Base-by-base conservation (phyloP, 139 green algal genomes). In the Chlamydomonas sp. region DNA sequence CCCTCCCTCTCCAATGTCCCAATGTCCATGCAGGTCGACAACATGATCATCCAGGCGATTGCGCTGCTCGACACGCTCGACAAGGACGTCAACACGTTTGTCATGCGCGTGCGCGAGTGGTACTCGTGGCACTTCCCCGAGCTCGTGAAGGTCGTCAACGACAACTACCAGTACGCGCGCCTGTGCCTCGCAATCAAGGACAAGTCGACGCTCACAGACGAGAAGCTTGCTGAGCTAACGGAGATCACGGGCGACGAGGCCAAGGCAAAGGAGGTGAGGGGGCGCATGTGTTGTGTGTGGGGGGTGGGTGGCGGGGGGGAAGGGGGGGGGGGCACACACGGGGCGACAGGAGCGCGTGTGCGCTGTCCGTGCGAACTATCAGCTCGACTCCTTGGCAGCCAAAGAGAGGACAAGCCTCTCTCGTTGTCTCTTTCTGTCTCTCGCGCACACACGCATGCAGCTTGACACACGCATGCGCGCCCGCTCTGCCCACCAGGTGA, bases 1-100 rank as follows among this genome's bases (percentile, higher is more conserved):
- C 13, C 43, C 16, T 54, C 13, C 16, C 43, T 54, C 16, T 54
- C 13, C 43, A 16, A 13, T 54, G 10, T 10, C 43, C 16, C 13
- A n/a, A 54, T 54, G 43, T 54, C n/a, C n/a, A n/a, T n/a, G 22
- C 20, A 88, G 39, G 88, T 95, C 10, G 95, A 99, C 85, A 99
- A 98, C 80, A 99, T 99, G 95, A 96, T 99, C 76, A 98, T 99
- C 69, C 93, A 98, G 84, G 91, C 92, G 69, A 98, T 99, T 67
- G 87, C 85, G 3, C 83, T 99, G 73, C 81, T 99, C 54, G 95
- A 99, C 87, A 98, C 92, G 2, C 79, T 99, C 31, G 95, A 99
- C 85, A 97, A 97, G 80, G 95, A 99, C 79, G 83, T 99, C 73
- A 99, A 99, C 91, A 99, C 95, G 3, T 99, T 98, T 84, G 87